Percentiles rank a stretch among this genome's conserved stretches.
Evolutionary conservation across 179 eudicot genomes (phyloP).

Genomic region (Spergularia azorica): DNA sequence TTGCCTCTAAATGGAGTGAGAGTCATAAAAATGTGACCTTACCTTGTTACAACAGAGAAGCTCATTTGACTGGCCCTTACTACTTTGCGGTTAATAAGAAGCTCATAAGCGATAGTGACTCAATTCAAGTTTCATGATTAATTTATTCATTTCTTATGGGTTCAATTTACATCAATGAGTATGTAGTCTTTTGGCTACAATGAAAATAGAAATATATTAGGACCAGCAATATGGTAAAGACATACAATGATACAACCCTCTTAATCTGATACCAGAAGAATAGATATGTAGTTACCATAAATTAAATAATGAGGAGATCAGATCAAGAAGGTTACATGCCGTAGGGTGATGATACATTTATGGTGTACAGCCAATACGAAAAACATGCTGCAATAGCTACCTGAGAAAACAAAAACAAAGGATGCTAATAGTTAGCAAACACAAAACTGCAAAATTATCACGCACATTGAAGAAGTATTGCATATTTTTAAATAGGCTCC

Average conservation of each 20-base stretch:
- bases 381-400: constrained; percentile 69
- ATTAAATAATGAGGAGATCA: constrained; percentile 48
- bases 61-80: no score
- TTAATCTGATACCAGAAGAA: constrained; percentile 29
- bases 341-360: constrained; percentile 78
- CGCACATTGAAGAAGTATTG: neutral
- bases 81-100: no score
- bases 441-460: constrained; percentile 4
- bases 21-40: no score
- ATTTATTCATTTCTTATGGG: no score
- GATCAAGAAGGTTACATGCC: constrained; percentile 85
- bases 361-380: constrained; percentile 67
- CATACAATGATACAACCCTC: neutral
- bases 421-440: constrained; percentile 13
- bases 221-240: neutral
- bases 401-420: constrained; percentile 42
- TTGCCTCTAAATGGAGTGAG: no score
- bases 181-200: neutral
- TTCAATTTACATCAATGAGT: neutral
- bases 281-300: constrained; percentile 54
- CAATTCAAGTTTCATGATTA: no score
- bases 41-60: no score
- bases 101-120: no score
- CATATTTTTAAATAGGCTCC: constrained; percentile 1
- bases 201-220: neutral